Evolutionary conservation across 139 green algal genomes (phyloP).

Genomic region (Chlorella ohadii): DNA sequence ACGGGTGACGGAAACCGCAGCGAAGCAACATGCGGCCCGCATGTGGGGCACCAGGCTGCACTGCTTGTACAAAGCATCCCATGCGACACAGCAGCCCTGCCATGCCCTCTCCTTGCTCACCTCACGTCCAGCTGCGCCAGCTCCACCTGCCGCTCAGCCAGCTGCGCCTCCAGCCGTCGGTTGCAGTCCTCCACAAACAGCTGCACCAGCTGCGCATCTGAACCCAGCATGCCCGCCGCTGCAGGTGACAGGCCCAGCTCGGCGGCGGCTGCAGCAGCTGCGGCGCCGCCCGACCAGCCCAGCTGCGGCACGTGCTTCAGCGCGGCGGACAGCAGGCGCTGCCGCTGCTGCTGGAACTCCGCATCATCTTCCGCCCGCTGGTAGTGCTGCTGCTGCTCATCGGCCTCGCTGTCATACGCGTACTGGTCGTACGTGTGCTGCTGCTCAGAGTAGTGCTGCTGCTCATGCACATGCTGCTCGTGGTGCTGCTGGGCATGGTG

Average conservation of each 20-base stretch:
- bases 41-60: too few species aligned
- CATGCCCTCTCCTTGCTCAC: neutral
- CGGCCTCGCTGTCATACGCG: neutral
- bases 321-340: conserved; percentile 4
- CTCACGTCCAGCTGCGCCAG: conserved; percentile 45
- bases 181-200: conserved; percentile 66
- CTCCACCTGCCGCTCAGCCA: conserved; percentile 29
- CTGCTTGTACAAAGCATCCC: too few species aligned
- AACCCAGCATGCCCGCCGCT: conserved; percentile 48
- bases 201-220: conserved; percentile 64
- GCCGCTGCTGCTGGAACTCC: neutral
- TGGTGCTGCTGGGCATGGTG: neutral
- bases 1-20: too few species aligned
- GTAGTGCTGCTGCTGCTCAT: neutral
- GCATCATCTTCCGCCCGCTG: neutral
- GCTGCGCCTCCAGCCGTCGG: conserved; percentile 25
- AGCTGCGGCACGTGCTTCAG: conserved; percentile 30
- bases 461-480: neutral
- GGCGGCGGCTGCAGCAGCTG: conserved; percentile 45
- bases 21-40: too few species aligned
- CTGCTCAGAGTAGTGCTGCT: too few species aligned
- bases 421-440: neutral
- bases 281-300: conserved; percentile 58
- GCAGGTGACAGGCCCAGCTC: conserved; percentile 71
- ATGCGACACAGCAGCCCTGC: too few species aligned